phyloP scores from a whole-genome alignment of 2,329 filamentous ascomycete genomes.

The Hymenoscyphus fructigenus region DNA sequence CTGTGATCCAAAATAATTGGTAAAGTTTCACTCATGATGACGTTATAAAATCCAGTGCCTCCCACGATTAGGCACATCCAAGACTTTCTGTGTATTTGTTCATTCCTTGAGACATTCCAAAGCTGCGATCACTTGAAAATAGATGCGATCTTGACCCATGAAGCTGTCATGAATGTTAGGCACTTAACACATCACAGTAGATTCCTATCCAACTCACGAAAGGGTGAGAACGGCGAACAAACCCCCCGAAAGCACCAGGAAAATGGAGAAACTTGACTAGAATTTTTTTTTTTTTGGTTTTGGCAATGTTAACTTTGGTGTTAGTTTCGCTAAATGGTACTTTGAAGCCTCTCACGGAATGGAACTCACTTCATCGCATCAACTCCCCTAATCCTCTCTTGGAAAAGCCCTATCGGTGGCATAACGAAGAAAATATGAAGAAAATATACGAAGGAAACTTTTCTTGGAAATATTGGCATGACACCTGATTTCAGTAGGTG shows the following conservation, averaged over 20 bases:
- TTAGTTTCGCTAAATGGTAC: neutral
- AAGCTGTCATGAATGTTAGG: slow-evolving; percentile 23
- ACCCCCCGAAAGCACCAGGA: slow-evolving; percentile 64
- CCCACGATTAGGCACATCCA: slow-evolving; percentile 75
- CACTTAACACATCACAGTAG: neutral
- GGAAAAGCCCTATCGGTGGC: neutral
- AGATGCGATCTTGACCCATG: slow-evolving; percentile 77
- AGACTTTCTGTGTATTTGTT: slow-evolving; percentile 77
- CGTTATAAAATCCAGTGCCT: slow-evolving; percentile 98
- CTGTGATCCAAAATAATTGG: slow-evolving; percentile 91
- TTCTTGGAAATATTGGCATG: neutral
- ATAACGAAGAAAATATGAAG: neutral
- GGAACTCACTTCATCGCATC: neutral
- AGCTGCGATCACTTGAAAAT: slow-evolving; percentile 84
- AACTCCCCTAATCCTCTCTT: neutral
- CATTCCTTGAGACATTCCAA: slow-evolving; percentile 78
- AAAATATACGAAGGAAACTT: neutral
- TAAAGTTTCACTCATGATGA: slow-evolving; percentile 93
- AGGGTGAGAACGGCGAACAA: slow-evolving; percentile 88
- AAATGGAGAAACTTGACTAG: neutral
- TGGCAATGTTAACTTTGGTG: neutral
- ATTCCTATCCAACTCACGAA: slow-evolving; percentile 55
- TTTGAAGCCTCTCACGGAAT: neutral
- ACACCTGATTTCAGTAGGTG: neutral
- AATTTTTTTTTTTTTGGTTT: neutral